Evolutionary conservation across 768 basidiomycete species (phyloP).

Genomic region (Panaeolus papilionaceus): DNA sequence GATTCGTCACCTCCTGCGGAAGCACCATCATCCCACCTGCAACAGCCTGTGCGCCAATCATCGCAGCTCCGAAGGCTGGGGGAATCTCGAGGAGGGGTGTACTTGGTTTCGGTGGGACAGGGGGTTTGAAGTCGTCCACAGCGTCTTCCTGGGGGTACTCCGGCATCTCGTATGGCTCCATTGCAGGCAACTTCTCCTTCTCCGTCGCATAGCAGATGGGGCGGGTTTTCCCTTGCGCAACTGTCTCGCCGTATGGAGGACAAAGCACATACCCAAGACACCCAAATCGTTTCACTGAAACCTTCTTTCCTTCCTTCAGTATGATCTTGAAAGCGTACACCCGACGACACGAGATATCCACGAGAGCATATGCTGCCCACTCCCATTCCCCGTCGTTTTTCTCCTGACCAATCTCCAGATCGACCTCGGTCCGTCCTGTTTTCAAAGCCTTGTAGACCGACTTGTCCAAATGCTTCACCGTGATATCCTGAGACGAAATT

Average conservation of each 20-base stretch:
- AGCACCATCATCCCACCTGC: conserved; percentile 21
- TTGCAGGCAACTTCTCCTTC: conserved; percentile 33
- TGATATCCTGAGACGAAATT: conserved; percentile 32
- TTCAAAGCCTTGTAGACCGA: conserved; percentile 44
- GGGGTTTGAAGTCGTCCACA: conserved; percentile 41
- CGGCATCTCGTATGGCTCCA: conserved; percentile 29
- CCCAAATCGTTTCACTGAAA: conserved; percentile 34
- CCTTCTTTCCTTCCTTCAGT: conserved; percentile 36
- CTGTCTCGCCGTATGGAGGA: conserved; percentile 40
- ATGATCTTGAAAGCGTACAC: conserved; percentile 49
- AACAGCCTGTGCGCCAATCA: not conserved
- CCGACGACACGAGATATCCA: conserved; percentile 45
- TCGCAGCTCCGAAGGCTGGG: conserved; percentile 9
- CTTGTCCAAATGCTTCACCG: conserved; percentile 35
- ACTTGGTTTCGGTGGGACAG: conserved; percentile 34
- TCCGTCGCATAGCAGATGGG: conserved; percentile 43
- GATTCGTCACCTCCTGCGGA: conserved; percentile 34
- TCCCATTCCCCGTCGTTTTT: conserved; percentile 38
- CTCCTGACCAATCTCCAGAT: conserved; percentile 38
- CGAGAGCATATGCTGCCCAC: conserved; percentile 44
- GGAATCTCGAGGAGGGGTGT: conserved; percentile 25
- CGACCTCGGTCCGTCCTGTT: conserved; percentile 44
- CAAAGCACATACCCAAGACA: conserved; percentile 44
- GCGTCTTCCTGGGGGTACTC: conserved; percentile 37
- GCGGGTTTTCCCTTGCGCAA: conserved; percentile 31